Conservation (phyloP, 345 rosid species). For the Eucalyptus marginata region DNA sequence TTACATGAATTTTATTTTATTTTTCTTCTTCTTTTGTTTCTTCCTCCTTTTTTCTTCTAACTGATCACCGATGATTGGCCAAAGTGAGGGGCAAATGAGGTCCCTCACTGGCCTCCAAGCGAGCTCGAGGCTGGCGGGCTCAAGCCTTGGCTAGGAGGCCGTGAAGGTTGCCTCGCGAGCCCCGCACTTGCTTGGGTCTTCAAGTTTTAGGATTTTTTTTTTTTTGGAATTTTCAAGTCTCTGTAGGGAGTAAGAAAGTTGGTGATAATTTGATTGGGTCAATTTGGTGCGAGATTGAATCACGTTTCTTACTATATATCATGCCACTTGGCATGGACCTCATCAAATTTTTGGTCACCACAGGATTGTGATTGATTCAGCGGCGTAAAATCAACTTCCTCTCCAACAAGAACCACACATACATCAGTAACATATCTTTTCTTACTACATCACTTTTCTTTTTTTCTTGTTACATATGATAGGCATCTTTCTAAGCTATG, state of each 20-base stretch:
- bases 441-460: not conserved
- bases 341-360: not conserved
- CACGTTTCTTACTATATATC: not conserved
- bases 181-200: not conserved
- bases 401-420: not conserved
- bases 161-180: not conserved
- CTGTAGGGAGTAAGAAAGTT: not conserved
- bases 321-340: not conserved
- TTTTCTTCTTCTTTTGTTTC: too few species aligned
- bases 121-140: not conserved
- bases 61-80: too few species aligned
- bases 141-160: accelerated
- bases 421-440: not conserved
- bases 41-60: not conserved
- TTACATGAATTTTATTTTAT: not conserved
- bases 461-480: not conserved
- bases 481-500: too few species aligned
- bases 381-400: not conserved
- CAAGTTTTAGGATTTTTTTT: not conserved
- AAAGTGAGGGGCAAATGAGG: too few species aligned
- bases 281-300: not conserved
- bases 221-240: not conserved
- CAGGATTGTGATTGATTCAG: not conserved
- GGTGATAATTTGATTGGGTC: not conserved
- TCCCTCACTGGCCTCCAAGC: not conserved